Evolutionary conservation across 371 early-diverging fungal genomes (phyloP), one percentile per base, ranked within the genome.

Genomic region (Mucor saturninus): DNA sequence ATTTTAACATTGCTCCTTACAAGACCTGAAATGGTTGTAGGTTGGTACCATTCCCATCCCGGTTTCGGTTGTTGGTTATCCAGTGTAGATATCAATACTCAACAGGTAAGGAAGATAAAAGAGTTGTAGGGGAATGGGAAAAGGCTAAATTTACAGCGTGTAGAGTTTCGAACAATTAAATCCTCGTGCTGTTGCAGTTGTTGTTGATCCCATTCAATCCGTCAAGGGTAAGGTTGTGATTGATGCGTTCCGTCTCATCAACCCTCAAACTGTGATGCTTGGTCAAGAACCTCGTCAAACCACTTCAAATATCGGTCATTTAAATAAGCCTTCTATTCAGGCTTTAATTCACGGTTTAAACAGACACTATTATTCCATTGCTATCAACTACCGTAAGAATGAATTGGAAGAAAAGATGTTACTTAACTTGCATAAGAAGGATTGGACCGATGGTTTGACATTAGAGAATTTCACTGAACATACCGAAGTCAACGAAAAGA

Each of bases 41-140:
- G 99, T 15, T 99, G 99, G 99, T 99, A 99, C 77, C 99, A 99
- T 85, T 98, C 98, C 57, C 99, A 99, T 81, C 99, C 99, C 31
- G 99, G 99, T 56, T 99, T 99, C 74, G 99, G 99, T 26, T 99
- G 99, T 86, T 99, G 99, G 99, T 89, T 99, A 31, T 98, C 98
- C 13, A 97, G 94, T 68, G 99, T 99, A 14, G 99, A 99, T 83
- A 95, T 99, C 48, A 97, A 97, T 79, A 99, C 99, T 54, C 99
- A 99, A 77, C 95, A 95, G 50, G 50, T 50, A 50, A 50, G 84
- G 92, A 91, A 81, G n/a, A 38, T 4, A 7, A 42, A 39, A 53
- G 11, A 29, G 6, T 51, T 30, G 54, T 68, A 91, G 46, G 21
- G 0, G 26, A 46, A 5, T 21, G 6, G 15, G 21, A 3, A 45